Evolutionary conservation across 805 yeast species (phyloP).

Genomic region (Candida krabiensis): DNA sequence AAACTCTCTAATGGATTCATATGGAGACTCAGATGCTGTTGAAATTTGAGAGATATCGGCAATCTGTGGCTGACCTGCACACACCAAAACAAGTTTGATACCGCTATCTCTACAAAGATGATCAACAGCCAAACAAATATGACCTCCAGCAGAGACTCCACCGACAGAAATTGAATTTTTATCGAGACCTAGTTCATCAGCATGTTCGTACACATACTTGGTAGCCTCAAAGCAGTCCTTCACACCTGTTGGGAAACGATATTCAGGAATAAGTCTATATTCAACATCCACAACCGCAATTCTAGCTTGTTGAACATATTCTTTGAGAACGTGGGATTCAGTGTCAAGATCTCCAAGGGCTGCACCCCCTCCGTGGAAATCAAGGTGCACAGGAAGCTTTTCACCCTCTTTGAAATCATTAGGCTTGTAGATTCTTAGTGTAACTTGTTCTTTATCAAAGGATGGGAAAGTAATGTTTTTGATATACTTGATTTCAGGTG

Average conservation of each 20-base stretch:
- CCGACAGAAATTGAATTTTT: conserved; percentile 28
- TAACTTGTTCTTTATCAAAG: conserved; percentile 26
- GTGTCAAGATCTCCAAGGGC: conserved; percentile 34
- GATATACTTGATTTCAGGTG: conserved; percentile 22
- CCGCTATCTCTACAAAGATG: conserved; percentile 30
- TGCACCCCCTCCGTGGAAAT: conserved; percentile 36
- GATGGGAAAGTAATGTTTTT: conserved; percentile 18
- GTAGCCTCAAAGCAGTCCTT: conserved; percentile 31
- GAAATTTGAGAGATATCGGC: conserved; percentile 28
- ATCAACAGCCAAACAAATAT: conserved; percentile 29
- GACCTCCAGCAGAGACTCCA: conserved; percentile 27
- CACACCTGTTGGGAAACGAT: conserved; percentile 28
- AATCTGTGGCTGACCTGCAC: conserved; percentile 35
- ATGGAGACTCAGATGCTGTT: conserved; percentile 30
- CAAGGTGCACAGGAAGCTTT: conserved; percentile 31
- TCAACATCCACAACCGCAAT: conserved; percentile 34
- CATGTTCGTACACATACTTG: conserved; percentile 27
- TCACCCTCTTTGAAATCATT: conserved; percentile 18
- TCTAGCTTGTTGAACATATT: conserved; percentile 25
- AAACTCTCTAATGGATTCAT: conserved; percentile 26
- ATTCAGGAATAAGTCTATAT: conserved; percentile 32
- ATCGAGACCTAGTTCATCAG: conserved; percentile 21
- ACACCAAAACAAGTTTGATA: conserved; percentile 25
- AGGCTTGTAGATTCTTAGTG: conserved; percentile 29
- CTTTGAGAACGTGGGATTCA: conserved; percentile 30